Evolutionary conservation across 2,329 filamentous ascomycete genomes (phyloP).

Genomic region (Parastagonospora avenae): DNA sequence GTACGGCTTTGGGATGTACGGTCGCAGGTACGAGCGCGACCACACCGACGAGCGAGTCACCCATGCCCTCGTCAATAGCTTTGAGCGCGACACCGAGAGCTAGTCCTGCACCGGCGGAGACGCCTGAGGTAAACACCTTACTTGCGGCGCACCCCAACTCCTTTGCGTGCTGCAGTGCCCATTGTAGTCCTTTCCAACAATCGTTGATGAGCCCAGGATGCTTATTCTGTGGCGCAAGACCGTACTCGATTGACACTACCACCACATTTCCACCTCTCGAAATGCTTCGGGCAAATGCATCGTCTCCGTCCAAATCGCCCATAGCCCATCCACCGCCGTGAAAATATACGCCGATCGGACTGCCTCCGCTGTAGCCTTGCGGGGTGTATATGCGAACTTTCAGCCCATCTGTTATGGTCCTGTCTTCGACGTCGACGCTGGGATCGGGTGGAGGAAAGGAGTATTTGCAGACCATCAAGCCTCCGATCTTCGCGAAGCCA

Average conservation of each 20-base stretch:
- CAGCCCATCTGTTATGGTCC: constrained; percentile 26
- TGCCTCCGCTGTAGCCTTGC: constrained; percentile 32
- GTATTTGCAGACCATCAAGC: constrained; percentile 28
- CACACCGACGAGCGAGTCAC: constrained; percentile 45
- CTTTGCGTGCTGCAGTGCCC: constrained; percentile 36
- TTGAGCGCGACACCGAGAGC: constrained; percentile 46
- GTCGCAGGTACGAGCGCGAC: constrained; percentile 46
- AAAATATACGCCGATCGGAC: constrained; percentile 42
- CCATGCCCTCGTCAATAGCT: constrained; percentile 44
- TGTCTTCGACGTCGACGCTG: constrained; percentile 39
- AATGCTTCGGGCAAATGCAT: constrained; percentile 32
- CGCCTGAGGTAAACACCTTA: constrained; percentile 45
- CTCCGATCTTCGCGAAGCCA: constrained; percentile 24
- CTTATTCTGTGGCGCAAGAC: constrained; percentile 42
- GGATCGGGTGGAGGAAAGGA: constrained; percentile 38
- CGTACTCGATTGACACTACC: constrained; percentile 44
- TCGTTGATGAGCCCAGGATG: constrained; percentile 44
- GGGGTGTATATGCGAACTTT: constrained; percentile 46
- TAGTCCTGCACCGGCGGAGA: constrained; percentile 48
- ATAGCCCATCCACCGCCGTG: constrained; percentile 48
- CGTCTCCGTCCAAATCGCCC: constrained; percentile 43
- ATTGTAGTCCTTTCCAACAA: constrained; percentile 40
- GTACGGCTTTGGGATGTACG: constrained; percentile 45
- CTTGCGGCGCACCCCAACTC: constrained; percentile 26
- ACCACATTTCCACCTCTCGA: constrained; percentile 33